These are phyloP conservation scores for Tolypocladium ovalisporum DNA, from an alignment of 2,329 filamentous ascomycete species.

Conservation along the genomic window DNA sequence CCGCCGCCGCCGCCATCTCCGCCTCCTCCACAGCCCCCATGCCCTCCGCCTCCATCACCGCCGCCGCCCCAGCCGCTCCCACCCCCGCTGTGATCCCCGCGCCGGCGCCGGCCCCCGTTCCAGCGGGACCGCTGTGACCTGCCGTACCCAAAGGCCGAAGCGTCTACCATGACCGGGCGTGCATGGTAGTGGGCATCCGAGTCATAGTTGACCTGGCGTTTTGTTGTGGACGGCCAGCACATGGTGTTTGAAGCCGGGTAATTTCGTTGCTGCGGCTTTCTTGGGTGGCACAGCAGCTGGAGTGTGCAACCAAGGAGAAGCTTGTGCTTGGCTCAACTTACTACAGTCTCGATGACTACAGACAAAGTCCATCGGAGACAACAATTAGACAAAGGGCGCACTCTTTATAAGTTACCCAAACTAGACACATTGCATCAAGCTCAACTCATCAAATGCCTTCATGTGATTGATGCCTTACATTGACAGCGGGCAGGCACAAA, in stretches of 20 bases:
- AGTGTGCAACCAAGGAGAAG: not conserved
- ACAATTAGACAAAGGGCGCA: not conserved
- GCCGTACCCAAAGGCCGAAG: not conserved
- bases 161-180: not conserved
- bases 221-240: not conserved
- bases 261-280: no score
- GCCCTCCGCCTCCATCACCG: not conserved
- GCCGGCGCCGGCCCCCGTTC: not conserved
- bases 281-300: not conserved
- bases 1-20: not conserved
- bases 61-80: not conserved
- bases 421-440: not conserved
- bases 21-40: not conserved
- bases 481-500: not conserved
- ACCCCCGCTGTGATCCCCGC: not conserved
- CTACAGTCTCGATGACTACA: not conserved
- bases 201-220: not conserved
- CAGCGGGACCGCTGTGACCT: not conserved
- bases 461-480: not conserved
- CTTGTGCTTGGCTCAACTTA: not conserved
- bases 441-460: not conserved
- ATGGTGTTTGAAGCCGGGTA: not conserved
- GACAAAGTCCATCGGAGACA: no score
- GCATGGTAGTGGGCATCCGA: not conserved
- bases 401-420: not conserved